Evolutionary conservation across 768 basidiomycete genomes (phyloP).

Genomic region (Rhodotorula babjevae): DNA sequence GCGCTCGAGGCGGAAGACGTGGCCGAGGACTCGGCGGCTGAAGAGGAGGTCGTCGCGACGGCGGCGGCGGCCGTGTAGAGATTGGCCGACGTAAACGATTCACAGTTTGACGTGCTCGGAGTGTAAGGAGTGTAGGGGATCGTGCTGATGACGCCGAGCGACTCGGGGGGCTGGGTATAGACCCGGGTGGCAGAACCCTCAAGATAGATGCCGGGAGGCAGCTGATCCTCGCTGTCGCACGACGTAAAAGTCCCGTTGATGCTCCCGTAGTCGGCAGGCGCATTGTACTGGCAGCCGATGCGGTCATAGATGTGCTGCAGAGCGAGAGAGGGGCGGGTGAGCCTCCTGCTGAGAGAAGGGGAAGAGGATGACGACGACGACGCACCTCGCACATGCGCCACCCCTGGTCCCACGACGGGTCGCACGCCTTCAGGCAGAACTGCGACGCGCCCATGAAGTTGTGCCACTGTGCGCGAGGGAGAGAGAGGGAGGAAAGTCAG

Average conservation of each 20-base stretch:
- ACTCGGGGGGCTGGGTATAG: slow-evolving; percentile 41
- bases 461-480: slow-evolving; percentile 34
- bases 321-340: too few relatives aligned
- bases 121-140: slow-evolving; percentile 44
- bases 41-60: slow-evolving; percentile 7
- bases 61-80: slow-evolving; percentile 33
- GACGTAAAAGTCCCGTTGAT: slow-evolving; percentile 58
- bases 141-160: slow-evolving; percentile 36
- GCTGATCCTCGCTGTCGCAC: slow-evolving; percentile 65
- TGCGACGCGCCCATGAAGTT: slow-evolving; percentile 65
- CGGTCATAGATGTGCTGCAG: slow-evolving; percentile 63
- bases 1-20: not conserved
- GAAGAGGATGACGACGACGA: not conserved
- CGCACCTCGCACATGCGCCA: slow-evolving; percentile 24
- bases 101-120: slow-evolving; percentile 44
- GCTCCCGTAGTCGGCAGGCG: slow-evolving; percentile 58
- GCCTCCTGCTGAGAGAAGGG: too few relatives aligned
- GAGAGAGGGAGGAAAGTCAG: not conserved
- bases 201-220: slow-evolving; percentile 47
- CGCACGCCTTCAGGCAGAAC: slow-evolving; percentile 72
- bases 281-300: slow-evolving; percentile 70
- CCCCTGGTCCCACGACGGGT: slow-evolving; percentile 54
- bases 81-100: slow-evolving; percentile 33
- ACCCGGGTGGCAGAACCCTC: slow-evolving; percentile 6
- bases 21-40: not conserved